phyloP scores from a whole-genome alignment of 2,329 filamentous ascomycete species.

The Alternaria tenuissima region DNA sequence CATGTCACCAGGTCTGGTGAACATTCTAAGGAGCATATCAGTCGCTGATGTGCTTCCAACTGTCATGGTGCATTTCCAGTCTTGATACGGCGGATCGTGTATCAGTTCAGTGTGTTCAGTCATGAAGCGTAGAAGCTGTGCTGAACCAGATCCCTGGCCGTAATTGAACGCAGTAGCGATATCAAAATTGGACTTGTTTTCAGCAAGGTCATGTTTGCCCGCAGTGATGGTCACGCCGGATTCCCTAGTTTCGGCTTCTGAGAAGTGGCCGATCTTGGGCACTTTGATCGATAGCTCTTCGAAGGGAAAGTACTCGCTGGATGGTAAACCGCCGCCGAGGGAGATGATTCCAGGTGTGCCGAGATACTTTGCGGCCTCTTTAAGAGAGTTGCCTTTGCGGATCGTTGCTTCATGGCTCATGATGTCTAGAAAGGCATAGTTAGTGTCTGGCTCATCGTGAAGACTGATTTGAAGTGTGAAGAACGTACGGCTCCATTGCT shows the following conservation, averaged over 20 bases:
- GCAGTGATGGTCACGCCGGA: slow-evolving; percentile 69
- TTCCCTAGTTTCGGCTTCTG: slow-evolving; percentile 70
- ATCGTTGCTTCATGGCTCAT: slow-evolving; percentile 64
- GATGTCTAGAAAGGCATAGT: slow-evolving; percentile 44
- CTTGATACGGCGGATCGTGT: slow-evolving; percentile 83
- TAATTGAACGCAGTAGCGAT: slow-evolving; percentile 93
- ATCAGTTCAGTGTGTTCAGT: slow-evolving; percentile 96
- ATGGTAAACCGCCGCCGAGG: slow-evolving; percentile 89
- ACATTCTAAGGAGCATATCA: slow-evolving; percentile 84
- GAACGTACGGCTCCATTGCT: slow-evolving; percentile 82
- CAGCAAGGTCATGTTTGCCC: slow-evolving; percentile 83
- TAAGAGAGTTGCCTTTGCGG: slow-evolving; percentile 69
- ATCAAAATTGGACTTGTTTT: slow-evolving; percentile 72
- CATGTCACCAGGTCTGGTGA: slow-evolving; percentile 77
- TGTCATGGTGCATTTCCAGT: slow-evolving; percentile 87
- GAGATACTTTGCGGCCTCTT: slow-evolving; percentile 80
- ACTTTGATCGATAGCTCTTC: slow-evolving; percentile 78
- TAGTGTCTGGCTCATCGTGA: neutral
- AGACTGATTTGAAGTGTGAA: neutral
- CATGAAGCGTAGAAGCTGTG: slow-evolving; percentile 87
- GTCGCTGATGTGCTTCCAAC: slow-evolving; percentile 86
- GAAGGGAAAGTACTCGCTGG: slow-evolving; percentile 91
- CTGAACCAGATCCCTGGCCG: slow-evolving; percentile 83
- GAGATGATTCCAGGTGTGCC: slow-evolving; percentile 87
- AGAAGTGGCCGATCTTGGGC: slow-evolving; percentile 73